A percentile compares a stretch with the other conserved stretches of the same genome.
These are phyloP conservation scores for Vitis cinerea DNA, from an alignment of 164 flowering plant genomes.

Conservation along the genomic window DNA sequence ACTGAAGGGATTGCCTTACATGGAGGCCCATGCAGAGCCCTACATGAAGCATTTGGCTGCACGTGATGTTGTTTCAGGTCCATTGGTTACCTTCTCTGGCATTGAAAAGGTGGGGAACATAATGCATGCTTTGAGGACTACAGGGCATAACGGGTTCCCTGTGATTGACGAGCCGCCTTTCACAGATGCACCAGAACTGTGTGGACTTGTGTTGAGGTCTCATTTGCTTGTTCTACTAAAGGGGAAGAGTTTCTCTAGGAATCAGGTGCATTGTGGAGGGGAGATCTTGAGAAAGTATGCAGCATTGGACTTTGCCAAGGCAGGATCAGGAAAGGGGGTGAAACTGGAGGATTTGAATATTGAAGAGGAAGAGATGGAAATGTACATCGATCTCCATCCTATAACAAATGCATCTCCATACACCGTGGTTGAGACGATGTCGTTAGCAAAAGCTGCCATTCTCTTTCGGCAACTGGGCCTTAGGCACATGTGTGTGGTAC, in stretches of 20 bases:
- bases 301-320: slow-evolving; percentile 32
- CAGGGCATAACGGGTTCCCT: slow-evolving; percentile 34
- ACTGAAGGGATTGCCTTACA: slow-evolving; percentile 32
- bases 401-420: slow-evolving; percentile 36
- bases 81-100: slow-evolving; percentile 29
- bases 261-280: slow-evolving; percentile 6
- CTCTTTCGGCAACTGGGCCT: slow-evolving; percentile 39
- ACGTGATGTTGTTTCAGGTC: slow-evolving; percentile 34
- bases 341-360: slow-evolving; percentile 28
- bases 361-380: slow-evolving; percentile 33
- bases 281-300: slow-evolving; percentile 20
- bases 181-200: slow-evolving; percentile 25
- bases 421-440: slow-evolving; percentile 43
- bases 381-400: slow-evolving; percentile 41
- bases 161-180: slow-evolving; percentile 34
- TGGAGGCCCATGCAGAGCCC: slow-evolving; percentile 41
- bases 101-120: slow-evolving; percentile 31
- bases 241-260: slow-evolving; percentile 22
- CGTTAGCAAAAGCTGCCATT: slow-evolving; percentile 36
- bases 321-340: slow-evolving; percentile 32
- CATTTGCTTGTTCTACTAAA: slow-evolving; percentile 37
- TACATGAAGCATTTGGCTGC: slow-evolving; percentile 32
- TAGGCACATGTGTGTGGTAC: slow-evolving; percentile 40
- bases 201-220: slow-evolving; percentile 36
- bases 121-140: slow-evolving; percentile 25